These are phyloP conservation scores for Xylaria sp. DNA, from an alignment of 2,329 filamentous ascomycete species.

Conservation along the genomic window DNA sequence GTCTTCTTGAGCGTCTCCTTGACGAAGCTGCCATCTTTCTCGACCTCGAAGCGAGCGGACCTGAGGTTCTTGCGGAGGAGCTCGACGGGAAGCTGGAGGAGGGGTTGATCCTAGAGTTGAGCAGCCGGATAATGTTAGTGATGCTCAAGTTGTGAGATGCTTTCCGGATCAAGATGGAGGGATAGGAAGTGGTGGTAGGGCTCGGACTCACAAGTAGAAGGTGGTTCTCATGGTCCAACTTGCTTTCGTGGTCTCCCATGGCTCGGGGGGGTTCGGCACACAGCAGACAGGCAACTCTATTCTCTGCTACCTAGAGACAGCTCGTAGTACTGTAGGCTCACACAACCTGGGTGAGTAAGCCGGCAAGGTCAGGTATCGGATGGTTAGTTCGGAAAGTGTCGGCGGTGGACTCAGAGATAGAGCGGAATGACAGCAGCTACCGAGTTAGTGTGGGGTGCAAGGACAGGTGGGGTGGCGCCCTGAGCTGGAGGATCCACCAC, in stretches of 20 bases:
- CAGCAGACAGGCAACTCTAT: not conserved
- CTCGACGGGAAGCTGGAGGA: constrained; percentile 92
- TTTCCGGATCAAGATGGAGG: not conserved
- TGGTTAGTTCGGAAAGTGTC: not conserved
- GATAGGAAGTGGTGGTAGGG: not conserved
- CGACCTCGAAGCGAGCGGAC: constrained; percentile 79
- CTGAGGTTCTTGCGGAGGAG: constrained; percentile 95
- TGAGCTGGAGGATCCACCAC: constrained; percentile 33
- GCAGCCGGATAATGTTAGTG: constrained; percentile 20
- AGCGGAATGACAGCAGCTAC: constrained; percentile 9
- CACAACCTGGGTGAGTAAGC: not conserved
- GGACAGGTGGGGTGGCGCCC: constrained; percentile 10
- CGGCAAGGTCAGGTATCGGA: constrained; percentile 3
- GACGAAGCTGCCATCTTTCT: constrained; percentile 74
- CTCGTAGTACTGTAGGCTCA: not conserved
- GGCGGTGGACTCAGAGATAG: not conserved
- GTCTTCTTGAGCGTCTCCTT: constrained; percentile 71
- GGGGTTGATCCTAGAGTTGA: constrained; percentile 81
- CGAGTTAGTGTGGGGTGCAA: constrained; percentile 17
- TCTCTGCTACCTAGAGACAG: constrained; percentile 1
- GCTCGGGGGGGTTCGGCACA: constrained; percentile 9
- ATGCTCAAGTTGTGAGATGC: not conserved
- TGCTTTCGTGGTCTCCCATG: constrained; percentile 72
- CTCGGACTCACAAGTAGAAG: constrained; percentile 71
- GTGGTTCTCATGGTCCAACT: constrained; percentile 79